phyloP scores from a whole-genome alignment of 192 early-diverging fungal genomes.

The Pilobolus umbonatus region DNA sequence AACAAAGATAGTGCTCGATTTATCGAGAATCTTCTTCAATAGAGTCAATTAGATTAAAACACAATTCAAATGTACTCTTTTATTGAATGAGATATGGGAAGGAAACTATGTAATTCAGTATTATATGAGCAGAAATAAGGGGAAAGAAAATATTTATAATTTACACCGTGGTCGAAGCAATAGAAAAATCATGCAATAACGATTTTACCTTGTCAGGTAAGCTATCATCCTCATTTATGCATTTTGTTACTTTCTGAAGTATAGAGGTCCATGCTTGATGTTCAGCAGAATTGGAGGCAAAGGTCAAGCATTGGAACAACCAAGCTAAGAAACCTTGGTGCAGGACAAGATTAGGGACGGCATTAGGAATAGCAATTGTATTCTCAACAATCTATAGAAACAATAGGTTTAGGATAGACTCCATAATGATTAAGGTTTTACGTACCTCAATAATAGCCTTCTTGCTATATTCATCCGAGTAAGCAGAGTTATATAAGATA shows the following conservation, averaged over 20 bases:
- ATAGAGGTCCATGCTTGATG: conserved; percentile 7
- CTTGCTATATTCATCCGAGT: conserved; percentile 54
- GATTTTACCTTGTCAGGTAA: conserved; percentile 15
- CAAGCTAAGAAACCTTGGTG: conserved; percentile 23
- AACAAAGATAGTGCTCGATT: no score
- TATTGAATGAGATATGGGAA: no score
- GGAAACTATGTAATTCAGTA: no score
- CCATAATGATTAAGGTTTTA: not conserved
- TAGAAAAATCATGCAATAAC: conserved; percentile 6
- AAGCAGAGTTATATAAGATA: conserved; percentile 60
- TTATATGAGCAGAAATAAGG: no score
- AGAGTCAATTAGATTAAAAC: no score
- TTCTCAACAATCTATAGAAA: conserved; percentile 13
- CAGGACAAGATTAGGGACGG: not conserved
- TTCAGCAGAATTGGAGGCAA: conserved; percentile 10
- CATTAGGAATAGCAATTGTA: conserved; percentile 16
- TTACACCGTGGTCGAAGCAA: no score
- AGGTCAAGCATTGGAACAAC: conserved; percentile 19
- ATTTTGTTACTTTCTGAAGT: not conserved
- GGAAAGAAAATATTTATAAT: no score
- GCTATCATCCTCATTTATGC: not conserved
- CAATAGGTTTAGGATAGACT: not conserved
- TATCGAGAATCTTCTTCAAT: no score
- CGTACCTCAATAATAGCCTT: conserved; percentile 47
- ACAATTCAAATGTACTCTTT: no score